A percentile compares a stretch with the other conserved stretches of the same genome.
These are phyloP conservation scores for Talaromyces nanjingensis DNA, from an alignment of 495 filamentous ascomycete species.

Conservation along the genomic window DNA sequence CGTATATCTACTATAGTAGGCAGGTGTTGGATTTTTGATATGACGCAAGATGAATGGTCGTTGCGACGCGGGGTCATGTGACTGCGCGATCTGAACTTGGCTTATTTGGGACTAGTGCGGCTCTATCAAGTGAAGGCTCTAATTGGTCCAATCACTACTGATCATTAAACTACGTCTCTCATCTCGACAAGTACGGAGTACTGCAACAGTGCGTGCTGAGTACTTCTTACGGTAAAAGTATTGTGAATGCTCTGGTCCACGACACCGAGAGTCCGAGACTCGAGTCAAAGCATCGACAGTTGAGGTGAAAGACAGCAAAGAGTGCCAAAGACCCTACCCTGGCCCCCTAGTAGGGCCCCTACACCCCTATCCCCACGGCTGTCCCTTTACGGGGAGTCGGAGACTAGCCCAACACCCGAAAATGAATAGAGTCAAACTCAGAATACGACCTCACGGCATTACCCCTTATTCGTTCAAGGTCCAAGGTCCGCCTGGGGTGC, in stretches of 20 bases:
- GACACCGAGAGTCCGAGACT: too few species aligned
- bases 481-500: too few species aligned
- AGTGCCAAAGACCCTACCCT: background rate
- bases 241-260: too few species aligned
- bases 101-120: background rate
- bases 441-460: background rate
- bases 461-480: background rate
- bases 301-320: background rate
- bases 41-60: background rate
- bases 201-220: too few species aligned
- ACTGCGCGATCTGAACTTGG: background rate
- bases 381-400: background rate
- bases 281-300: background rate
- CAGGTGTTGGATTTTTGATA: background rate
- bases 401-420: background rate
- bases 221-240: background rate
- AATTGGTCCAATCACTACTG: background rate
- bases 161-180: background rate
- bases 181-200: too few species aligned
- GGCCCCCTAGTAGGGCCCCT: background rate
- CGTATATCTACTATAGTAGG: background rate
- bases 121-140: background rate
- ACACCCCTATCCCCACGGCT: background rate
- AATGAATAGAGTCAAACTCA: background rate
- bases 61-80: background rate